Evolutionary conservation across 192 early-diverging fungal genomes (phyloP), one percentile per base, ranked within the genome.

Genomic region (Coemansia sp.): DNA sequence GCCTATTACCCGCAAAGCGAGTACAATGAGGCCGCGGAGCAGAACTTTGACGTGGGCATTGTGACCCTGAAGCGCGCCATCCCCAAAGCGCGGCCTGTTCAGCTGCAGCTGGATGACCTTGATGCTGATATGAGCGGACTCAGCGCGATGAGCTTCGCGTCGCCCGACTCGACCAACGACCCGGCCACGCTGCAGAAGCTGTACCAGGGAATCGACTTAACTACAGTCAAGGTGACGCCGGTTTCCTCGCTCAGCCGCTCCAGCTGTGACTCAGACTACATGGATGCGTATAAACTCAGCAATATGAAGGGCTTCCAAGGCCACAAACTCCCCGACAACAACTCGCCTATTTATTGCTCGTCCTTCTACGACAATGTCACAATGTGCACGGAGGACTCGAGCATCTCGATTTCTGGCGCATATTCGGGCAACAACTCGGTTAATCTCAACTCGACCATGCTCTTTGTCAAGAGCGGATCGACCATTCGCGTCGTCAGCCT

Each of bases 1-100:
- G 69, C 75, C 18, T 78, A 78, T 58, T 78, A 69, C 23, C 58
- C 75, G 25, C 75, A 78, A 57, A 78, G 65, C 62, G 69, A 78
- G 62, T 64, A 68, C 12, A 44, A 42, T 23, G 62, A 69, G 24
- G 6, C 50, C 9, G 46, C 75, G 4, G 50, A 62, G 69, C 65
- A 69, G 29, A 78, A 78, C 59, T 78, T 72, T 78, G 70, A 78
- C 33, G 75, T 78, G 4, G 75, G 69, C 14, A 49, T 78, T 27
- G 44, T 78, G 38, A 65, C 69, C 3, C 65, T 78, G 29, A 63
- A 57, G 30, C 58, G 54, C 30, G 60, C 75, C 1, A 59, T 78
- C 23, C 50, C 64, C 21, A 38, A 42, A 12, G 48, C 60, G 1
- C 35, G 44, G 18, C 48, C 62, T 11, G 69, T 60, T 1, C 53